Conservation (phyloP, 768 basidiomycete species). For the Mycena galopus region DNA sequence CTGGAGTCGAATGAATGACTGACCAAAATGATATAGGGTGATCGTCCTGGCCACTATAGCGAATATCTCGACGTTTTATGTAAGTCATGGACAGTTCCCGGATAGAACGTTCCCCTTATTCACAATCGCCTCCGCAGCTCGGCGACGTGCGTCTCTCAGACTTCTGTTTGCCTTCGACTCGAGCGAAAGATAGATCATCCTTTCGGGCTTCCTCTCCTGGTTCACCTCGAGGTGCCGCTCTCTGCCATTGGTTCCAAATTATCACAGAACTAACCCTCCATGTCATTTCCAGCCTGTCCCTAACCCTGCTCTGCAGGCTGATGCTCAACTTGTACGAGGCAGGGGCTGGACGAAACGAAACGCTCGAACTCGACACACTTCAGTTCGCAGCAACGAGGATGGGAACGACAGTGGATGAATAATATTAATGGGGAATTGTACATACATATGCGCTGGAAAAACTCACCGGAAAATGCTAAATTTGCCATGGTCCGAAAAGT, state of each 20-base stretch:
- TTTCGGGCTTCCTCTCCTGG: neutral
- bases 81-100: neutral
- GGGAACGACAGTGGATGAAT: slow-evolving; percentile 20
- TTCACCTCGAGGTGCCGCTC: neutral
- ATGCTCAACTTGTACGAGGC: neutral
- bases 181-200: neutral
- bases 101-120: no score
- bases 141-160: neutral
- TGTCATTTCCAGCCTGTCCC: neutral
- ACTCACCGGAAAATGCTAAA: slow-evolving; percentile 9
- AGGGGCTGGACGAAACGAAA: slow-evolving; percentile 1
- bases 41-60: neutral
- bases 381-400: slow-evolving; percentile 20
- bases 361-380: slow-evolving; percentile 23
- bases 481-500: slow-evolving; percentile 13
- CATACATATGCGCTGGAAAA: slow-evolving; percentile 23
- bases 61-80: neutral
- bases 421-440: slow-evolving; percentile 27
- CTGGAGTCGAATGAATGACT: neutral
- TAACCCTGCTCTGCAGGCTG: neutral
- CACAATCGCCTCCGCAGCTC: neutral
- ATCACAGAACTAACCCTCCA: neutral
- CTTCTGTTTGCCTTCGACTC: neutral
- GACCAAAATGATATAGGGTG: neutral
- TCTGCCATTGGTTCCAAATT: no score